A percentile compares a stretch with the other conserved stretches of the same genome.
phyloP scores from a whole-genome alignment of 2,329 filamentous ascomycete species.

The Trichoderma koningiopsis region DNA sequence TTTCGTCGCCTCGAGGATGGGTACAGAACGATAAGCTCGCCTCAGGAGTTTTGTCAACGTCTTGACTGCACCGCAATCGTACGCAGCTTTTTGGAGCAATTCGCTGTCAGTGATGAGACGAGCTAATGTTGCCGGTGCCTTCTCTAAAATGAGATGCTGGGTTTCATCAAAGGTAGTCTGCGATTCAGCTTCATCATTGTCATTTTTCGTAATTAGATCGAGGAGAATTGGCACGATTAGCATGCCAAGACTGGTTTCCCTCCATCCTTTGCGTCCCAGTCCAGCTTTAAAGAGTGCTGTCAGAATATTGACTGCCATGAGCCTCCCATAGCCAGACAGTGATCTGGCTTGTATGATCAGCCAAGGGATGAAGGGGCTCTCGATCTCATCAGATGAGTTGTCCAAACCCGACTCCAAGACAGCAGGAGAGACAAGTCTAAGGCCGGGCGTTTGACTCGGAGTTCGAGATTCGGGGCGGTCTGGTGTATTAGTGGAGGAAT shows the following conservation, averaged over 20 bases:
- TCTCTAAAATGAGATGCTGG: slow-evolving; percentile 59
- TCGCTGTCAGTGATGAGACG: slow-evolving; percentile 77
- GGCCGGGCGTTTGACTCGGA: slow-evolving; percentile 35
- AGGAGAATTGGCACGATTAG: slow-evolving; percentile 72
- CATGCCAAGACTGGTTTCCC: slow-evolving; percentile 65
- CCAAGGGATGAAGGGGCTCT: slow-evolving; percentile 74
- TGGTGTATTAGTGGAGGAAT: slow-evolving; percentile 31
- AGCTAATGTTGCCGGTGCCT: slow-evolving; percentile 74
- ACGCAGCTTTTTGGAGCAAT: slow-evolving; percentile 77
- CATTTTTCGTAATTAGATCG: slow-evolving; percentile 54
- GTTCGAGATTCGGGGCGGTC: slow-evolving; percentile 36
- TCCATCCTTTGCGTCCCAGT: slow-evolving; percentile 60
- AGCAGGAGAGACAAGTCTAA: slow-evolving; percentile 35
- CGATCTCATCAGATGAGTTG: slow-evolving; percentile 58
- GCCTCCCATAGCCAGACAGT: slow-evolving; percentile 57
- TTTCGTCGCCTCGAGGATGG: slow-evolving; percentile 35
- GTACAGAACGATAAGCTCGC: slow-evolving; percentile 52
- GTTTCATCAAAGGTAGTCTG: slow-evolving; percentile 42
- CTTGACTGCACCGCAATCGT: slow-evolving; percentile 60
- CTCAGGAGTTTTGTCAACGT: slow-evolving; percentile 53
- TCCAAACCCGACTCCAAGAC: slow-evolving; percentile 41
- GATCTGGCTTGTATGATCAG: slow-evolving; percentile 66
- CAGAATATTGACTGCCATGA: slow-evolving; percentile 70
- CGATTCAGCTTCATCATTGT: slow-evolving; percentile 49
- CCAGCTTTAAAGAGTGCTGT: slow-evolving; percentile 70